A percentile compares a stretch with the other conserved stretches of the same genome.
Evolutionary conservation across 78 protist species (phyloP).

Genomic region (Tieghemostelium lacteum): DNA sequence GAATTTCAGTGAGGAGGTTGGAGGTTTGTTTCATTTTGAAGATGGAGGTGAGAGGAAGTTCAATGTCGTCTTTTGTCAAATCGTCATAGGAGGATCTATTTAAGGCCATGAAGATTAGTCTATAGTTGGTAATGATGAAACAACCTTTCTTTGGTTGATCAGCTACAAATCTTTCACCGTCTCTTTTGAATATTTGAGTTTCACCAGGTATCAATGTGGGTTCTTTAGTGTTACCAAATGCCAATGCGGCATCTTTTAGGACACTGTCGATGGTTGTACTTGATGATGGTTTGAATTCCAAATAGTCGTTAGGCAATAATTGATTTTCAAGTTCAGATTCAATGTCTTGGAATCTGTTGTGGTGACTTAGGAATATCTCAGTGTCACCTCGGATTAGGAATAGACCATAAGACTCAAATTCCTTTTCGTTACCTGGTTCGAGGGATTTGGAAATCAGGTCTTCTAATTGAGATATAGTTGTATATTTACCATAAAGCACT

Average conservation of each 20-base stretch:
- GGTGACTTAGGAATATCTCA: background rate
- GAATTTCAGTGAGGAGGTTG: constrained; percentile 18
- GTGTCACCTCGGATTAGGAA: constrained; percentile 19
- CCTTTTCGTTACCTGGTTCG: background rate
- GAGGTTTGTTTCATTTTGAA: constrained; percentile 2
- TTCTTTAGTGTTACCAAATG: constrained; percentile 17
- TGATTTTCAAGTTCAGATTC: background rate
- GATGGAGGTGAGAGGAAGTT: constrained; percentile 38
- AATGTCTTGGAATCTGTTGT: background rate
- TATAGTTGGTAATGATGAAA: constrained; percentile 40
- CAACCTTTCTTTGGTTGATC: constrained; percentile 40
- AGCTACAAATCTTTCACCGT: constrained; percentile 23
- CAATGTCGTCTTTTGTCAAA: constrained; percentile 62
- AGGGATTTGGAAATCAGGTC: constrained; percentile 13
- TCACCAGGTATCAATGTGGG: constrained; percentile 61
- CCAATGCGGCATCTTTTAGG: constrained; percentile 16
- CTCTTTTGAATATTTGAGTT: background rate
- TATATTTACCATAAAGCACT: constrained; percentile 24
- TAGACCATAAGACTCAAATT: constrained; percentile 34
- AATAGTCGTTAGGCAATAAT: background rate
- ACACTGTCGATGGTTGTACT: constrained; percentile 4
- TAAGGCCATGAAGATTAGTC: constrained; percentile 20
- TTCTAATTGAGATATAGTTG: constrained; percentile 16
- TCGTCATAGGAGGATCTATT: constrained; percentile 66
- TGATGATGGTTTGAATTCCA: constrained; percentile 28